These are phyloP conservation scores for Candida coquimbonensis DNA, from an alignment of 805 yeast genomes.

Conservation along the genomic window DNA sequence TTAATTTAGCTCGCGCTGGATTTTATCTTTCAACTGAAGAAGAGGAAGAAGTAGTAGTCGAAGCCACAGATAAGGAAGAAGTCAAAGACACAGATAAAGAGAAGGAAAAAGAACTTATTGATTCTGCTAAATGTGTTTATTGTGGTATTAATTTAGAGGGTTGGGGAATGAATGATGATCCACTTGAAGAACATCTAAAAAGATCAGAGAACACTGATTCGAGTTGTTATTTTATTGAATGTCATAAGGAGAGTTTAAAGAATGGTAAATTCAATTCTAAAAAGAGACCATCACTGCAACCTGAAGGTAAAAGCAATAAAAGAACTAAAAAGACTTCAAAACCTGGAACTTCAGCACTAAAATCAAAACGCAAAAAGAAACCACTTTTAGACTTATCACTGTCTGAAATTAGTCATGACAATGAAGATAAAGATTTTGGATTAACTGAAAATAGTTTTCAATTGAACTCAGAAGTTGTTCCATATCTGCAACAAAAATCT, in stretches of 20 bases:
- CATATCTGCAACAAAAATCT: slow-evolving; percentile 8
- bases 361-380: slow-evolving; percentile 1
- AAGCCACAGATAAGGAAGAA: slow-evolving; percentile 21
- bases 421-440: slow-evolving; percentile 18
- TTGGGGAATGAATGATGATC: slow-evolving; percentile 65
- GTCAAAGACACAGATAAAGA: slow-evolving; percentile 37
- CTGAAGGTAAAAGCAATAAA: neutral
- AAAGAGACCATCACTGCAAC: neutral
- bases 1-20: slow-evolving; percentile 51
- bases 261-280: neutral
- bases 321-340: neutral
- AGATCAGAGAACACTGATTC: slow-evolving; percentile 26
- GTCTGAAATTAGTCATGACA: neutral
- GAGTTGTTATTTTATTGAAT: slow-evolving; percentile 29
- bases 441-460: slow-evolving; percentile 16
- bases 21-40: slow-evolving; percentile 50
- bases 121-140: slow-evolving; percentile 54
- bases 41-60: slow-evolving; percentile 30
- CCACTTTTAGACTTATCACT: no score
- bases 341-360: neutral
- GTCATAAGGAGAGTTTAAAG: neutral
- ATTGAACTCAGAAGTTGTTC: slow-evolving; percentile 14
- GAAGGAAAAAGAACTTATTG: slow-evolving; percentile 37
- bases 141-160: slow-evolving; percentile 63
- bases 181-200: slow-evolving; percentile 48